phyloP scores from a whole-genome alignment of 176 grass and related monocot genomes.

The Triticum timopheevii region DNA sequence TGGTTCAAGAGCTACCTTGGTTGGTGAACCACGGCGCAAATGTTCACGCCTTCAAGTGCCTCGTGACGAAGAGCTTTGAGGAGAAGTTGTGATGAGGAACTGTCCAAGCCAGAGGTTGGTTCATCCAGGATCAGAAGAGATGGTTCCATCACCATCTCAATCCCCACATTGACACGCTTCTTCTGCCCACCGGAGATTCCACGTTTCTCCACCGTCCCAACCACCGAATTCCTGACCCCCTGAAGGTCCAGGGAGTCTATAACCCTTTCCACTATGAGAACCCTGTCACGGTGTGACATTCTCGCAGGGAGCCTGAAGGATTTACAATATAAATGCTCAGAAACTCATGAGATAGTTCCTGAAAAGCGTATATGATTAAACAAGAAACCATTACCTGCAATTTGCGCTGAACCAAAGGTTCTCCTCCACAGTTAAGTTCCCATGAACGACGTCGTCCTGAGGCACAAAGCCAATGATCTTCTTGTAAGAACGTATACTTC shows the following conservation, averaged over 20 bases:
- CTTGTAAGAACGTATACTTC: constrained; percentile 80
- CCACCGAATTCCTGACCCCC: constrained; percentile 66
- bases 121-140: constrained; percentile 93
- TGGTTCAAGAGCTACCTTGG: constrained; percentile 47
- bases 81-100: constrained; percentile 79
- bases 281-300: constrained; percentile 53
- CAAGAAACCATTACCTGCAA: constrained; percentile 67
- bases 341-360: not conserved
- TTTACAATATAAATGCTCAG: constrained; percentile 14
- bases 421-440: constrained; percentile 92
- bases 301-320: constrained; percentile 54
- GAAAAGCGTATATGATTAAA: no score
- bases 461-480: constrained; percentile 96
- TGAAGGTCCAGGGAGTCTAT: constrained; percentile 87
- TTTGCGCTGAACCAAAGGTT: constrained; percentile 98
- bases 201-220: constrained; percentile 90
- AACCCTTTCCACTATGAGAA: constrained; percentile 86
- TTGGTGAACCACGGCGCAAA: constrained; percentile 86
- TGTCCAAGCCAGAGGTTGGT: constrained; percentile 94
- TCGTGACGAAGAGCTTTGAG: constrained; percentile 83
- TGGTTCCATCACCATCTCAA: constrained; percentile 97
- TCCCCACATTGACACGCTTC: constrained; percentile 91
- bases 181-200: constrained; percentile 90
- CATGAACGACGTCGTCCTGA: constrained; percentile 95
- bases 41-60: constrained; percentile 81